Percentiles rank a stretch among this genome's conserved stretches.
These are phyloP conservation scores for Circinella minor DNA, from an alignment of 371 early-diverging fungal genomes.

Conservation along the genomic window DNA sequence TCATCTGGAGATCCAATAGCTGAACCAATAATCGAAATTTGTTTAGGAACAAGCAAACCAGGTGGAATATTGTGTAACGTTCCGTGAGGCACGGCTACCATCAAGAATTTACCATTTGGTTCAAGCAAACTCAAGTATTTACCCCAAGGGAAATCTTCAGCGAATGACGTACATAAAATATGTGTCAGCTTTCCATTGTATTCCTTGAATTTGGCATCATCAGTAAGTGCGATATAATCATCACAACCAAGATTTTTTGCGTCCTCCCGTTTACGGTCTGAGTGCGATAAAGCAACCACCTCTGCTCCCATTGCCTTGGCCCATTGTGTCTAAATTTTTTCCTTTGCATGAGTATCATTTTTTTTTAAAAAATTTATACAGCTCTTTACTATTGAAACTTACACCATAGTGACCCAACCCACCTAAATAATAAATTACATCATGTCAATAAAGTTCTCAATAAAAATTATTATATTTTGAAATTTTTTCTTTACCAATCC, in stretches of 20 bases:
- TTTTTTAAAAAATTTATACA: too few relatives aligned
- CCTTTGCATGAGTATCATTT: too few relatives aligned
- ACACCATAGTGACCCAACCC: constrained; percentile 57
- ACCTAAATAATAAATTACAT: not conserved
- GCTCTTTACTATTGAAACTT: not conserved
- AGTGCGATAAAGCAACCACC: constrained; percentile 48
- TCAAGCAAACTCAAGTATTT: constrained; percentile 42
- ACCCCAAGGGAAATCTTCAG: constrained; percentile 46
- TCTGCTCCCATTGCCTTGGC: constrained; percentile 70
- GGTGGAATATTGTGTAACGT: constrained; percentile 42
- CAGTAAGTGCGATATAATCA: constrained; percentile 35
- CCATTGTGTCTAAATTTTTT: constrained; percentile 35
- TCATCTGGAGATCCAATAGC: constrained; percentile 64
- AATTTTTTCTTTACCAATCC: constrained; percentile 39
- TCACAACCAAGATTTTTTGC: constrained; percentile 42
- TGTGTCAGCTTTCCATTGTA: constrained; percentile 20
- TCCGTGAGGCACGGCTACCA: constrained; percentile 66
- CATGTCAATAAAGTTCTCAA: not conserved
- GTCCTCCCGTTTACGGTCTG: constrained; percentile 40
- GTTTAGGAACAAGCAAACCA: constrained; percentile 34
- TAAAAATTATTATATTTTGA: not conserved
- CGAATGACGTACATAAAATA: constrained; percentile 46
- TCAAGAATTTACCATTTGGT: constrained; percentile 52
- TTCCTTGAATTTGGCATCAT: constrained; percentile 16
- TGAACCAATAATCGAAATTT: constrained; percentile 66